These are phyloP conservation scores for Exserohilum rostratum DNA, from an alignment of 2,329 filamentous ascomycete genomes.

Conservation along the genomic window DNA sequence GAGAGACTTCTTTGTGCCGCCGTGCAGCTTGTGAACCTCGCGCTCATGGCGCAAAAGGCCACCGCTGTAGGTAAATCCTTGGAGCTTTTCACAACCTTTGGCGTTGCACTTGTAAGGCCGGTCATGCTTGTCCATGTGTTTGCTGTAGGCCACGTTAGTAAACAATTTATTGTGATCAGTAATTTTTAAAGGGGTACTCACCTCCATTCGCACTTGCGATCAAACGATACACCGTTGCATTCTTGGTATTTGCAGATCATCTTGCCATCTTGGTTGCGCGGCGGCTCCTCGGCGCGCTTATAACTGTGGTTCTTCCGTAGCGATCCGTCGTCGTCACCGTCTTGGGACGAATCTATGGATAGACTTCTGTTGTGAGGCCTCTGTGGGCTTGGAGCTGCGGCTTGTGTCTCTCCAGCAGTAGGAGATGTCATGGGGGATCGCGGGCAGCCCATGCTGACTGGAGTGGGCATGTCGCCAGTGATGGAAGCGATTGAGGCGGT, in stretches of 20 bases:
- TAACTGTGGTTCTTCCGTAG: conserved; percentile 47
- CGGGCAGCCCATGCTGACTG: conserved; percentile 39
- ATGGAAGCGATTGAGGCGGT: conserved; percentile 36
- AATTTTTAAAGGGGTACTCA: conserved; percentile 59
- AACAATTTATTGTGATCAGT: conserved; percentile 27
- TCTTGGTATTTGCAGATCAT: conserved; percentile 73
- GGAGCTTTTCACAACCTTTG: conserved; percentile 85
- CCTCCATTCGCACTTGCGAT: conserved; percentile 93
- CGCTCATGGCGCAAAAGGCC: conserved; percentile 88
- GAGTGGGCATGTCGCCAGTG: conserved; percentile 42
- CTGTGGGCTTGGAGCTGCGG: conserved; percentile 29
- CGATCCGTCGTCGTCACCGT: conserved; percentile 38
- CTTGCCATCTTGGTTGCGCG: conserved; percentile 72
- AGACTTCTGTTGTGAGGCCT: conserved; percentile 23
- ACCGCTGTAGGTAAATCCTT: conserved; percentile 93
- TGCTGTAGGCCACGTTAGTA: conserved; percentile 60
- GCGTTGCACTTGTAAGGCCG: conserved; percentile 86
- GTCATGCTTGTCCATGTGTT: conserved; percentile 99
- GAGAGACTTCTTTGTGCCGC: conserved; percentile 83
- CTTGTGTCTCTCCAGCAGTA: conserved; percentile 26
- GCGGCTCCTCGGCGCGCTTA: conserved; percentile 57
- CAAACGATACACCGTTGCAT: conserved; percentile 74
- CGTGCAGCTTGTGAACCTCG: conserved; percentile 90
- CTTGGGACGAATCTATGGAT: conserved; percentile 41
- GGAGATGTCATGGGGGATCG: conserved; percentile 41